These are phyloP conservation scores for Pinus taeda DNA, from an alignment of 75 land plant genomes.

Conservation along the genomic window DNA sequence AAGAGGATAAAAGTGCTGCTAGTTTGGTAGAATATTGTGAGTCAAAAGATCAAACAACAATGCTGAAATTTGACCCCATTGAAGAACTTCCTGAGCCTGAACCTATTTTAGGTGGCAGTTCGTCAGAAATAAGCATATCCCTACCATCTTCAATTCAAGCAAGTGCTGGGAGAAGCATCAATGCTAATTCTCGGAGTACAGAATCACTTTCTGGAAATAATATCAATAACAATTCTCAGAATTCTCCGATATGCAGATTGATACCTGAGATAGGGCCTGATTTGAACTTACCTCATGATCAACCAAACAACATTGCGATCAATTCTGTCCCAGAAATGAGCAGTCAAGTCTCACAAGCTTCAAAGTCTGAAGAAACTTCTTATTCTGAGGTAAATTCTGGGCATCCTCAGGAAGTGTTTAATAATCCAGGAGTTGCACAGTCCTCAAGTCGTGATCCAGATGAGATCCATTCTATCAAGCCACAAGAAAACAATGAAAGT, in stretches of 20 bases:
- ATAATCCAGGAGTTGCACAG: background rate
- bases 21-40: background rate
- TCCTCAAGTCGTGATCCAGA: background rate
- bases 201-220: background rate
- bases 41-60: background rate
- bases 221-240: background rate
- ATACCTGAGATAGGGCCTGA: background rate
- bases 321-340: background rate
- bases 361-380: background rate
- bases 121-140: background rate
- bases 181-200: background rate
- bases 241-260: background rate
- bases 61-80: background rate
- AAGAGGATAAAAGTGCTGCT: background rate
- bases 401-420: background rate
- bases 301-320: background rate
- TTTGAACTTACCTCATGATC: background rate
- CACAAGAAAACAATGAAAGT: slow-evolving; percentile 1
- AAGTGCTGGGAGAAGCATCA: background rate
- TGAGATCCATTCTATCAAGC: background rate
- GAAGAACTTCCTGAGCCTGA: background rate
- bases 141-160: background rate
- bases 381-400: background rate
- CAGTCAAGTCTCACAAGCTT: background rate
- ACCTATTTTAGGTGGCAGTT: background rate